phyloP scores from a whole-genome alignment of 768 basidiomycete species.

The Mycena albidolilacea region DNA sequence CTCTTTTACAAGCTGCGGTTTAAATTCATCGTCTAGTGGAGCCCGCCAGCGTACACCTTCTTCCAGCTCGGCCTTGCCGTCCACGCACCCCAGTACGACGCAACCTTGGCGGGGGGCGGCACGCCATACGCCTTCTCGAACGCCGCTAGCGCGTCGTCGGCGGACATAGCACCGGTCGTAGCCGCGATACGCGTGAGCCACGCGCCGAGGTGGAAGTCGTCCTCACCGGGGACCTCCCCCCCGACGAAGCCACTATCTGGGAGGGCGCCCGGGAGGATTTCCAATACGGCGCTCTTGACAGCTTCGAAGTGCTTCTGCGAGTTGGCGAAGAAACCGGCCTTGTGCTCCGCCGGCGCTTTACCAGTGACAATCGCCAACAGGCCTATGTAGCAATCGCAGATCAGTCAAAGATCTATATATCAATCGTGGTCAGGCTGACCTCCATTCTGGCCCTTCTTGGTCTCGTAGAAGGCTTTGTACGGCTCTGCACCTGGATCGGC shows the following conservation, averaged over 20 bases:
- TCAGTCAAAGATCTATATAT: no score
- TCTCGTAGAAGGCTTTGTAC: conserved; percentile 61
- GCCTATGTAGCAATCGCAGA: conserved; percentile 10
- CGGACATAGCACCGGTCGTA: conserved; percentile 53
- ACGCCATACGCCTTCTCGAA: conserved; percentile 55
- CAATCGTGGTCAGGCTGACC: conserved; percentile 13
- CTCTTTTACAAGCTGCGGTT: conserved; percentile 2
- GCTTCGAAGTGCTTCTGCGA: conserved; percentile 57
- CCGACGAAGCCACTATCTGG: conserved; percentile 63
- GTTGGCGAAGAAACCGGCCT: conserved; percentile 55
- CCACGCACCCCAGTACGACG: conserved; percentile 62
- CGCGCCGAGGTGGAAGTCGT: conserved; percentile 68
- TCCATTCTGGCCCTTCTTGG: conserved; percentile 58
- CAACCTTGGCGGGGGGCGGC: conserved; percentile 15
- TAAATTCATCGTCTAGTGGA: conserved; percentile 54
- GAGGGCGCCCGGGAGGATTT: conserved; percentile 57
- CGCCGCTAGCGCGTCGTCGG: conserved; percentile 53
- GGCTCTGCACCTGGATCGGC: conserved; percentile 50
- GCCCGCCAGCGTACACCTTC: conserved; percentile 58
- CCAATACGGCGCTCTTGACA: conserved; percentile 54
- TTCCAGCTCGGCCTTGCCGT: conserved; percentile 60
- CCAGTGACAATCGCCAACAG: conserved; percentile 60
- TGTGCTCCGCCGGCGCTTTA: conserved; percentile 51
- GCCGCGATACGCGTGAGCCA: conserved; percentile 67
- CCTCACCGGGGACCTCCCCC: conserved; percentile 63